Evolutionary conservation across 371 early-diverging fungal species (phyloP), one percentile per base, ranked within the genome.

Genomic region (Zopfochytrium polystomum): DNA sequence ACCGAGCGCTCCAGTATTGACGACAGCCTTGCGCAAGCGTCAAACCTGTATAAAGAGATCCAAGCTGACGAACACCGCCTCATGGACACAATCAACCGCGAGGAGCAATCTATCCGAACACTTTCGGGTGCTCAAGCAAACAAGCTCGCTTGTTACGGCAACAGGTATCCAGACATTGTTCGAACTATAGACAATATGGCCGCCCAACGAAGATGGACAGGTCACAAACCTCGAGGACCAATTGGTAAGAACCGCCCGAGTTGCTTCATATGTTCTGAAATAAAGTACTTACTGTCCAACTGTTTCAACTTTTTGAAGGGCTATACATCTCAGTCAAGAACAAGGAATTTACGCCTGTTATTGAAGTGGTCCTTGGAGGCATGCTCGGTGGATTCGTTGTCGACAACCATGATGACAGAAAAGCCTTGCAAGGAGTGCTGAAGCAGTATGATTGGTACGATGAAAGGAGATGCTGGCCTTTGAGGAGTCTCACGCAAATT

Each of bases 171-270:
- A 1, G 79, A 84, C 5, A 84, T 91, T 0, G 52, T 95, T 61
- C 53, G 59, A 1, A 80, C 72, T 2, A 91, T 96, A 48, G 65
- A 80, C 0, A 55, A 64, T 0, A 51, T 48, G n/a, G 49, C 60
- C 11, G 32, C 34, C 9, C 57, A 55, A 11, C 80, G 84, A 29
- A 68, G 66, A 0, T 83, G 92, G 64, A 79, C 74, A 59, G 78
- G 80, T 9, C 68, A 65, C 29, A 65, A 68, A 22, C 96, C 96
- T 2, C 65, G 94, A 6, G 97, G 97, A 0, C 96, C 96, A 0
- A 60, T 95, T 25, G 97, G 79, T 65, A 52, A 23, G 42, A 46
- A 34, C 2, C 23, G 23, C 6, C 23, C 6, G 23, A 33, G n/a
- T 1, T 50, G 51, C n/a, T 2, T 5, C 3, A 32, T 52, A 7